Evolutionary conservation across 1,284 basidiomycete species (phyloP).

Genomic region (Sutorius eximius): DNA sequence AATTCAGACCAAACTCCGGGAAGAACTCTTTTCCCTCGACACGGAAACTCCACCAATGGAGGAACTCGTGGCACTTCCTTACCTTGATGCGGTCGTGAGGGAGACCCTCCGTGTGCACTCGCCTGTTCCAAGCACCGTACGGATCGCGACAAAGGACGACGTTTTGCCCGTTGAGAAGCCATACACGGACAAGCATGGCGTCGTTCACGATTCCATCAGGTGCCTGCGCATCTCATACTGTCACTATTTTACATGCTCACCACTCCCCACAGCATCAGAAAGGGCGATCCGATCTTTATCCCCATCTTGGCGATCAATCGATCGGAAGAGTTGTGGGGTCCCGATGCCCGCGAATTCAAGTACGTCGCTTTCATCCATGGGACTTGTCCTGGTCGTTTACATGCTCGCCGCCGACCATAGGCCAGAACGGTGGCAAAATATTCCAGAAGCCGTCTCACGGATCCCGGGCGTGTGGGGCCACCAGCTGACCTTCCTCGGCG

Average conservation of each 20-base stretch:
- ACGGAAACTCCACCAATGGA: neutral
- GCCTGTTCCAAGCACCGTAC: neutral
- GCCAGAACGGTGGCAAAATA: conserved; percentile 59
- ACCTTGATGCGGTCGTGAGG: neutral
- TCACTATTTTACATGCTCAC: neutral
- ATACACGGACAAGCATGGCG: neutral
- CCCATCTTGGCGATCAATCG: neutral
- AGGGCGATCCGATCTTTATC: neutral
- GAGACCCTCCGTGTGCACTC: neutral
- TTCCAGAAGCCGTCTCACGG: conserved; percentile 43
- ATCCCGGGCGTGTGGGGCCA: conserved; percentile 64
- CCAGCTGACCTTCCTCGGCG: conserved; percentile 59
- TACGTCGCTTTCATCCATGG: neutral
- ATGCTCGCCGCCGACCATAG: conserved; percentile 16
- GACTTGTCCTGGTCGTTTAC: neutral
- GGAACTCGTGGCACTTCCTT: neutral
- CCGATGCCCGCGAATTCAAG: neutral
- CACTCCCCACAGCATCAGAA: neutral
- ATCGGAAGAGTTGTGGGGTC: neutral
- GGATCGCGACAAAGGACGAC: neutral
- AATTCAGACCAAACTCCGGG: neutral
- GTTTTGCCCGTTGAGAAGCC: neutral
- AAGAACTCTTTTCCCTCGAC: neutral
- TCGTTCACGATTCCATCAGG: neutral
- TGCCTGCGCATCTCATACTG: neutral